These are phyloP conservation scores for Cadophora gregata DNA, from an alignment of 2,329 filamentous ascomycete species.

Conservation along the genomic window DNA sequence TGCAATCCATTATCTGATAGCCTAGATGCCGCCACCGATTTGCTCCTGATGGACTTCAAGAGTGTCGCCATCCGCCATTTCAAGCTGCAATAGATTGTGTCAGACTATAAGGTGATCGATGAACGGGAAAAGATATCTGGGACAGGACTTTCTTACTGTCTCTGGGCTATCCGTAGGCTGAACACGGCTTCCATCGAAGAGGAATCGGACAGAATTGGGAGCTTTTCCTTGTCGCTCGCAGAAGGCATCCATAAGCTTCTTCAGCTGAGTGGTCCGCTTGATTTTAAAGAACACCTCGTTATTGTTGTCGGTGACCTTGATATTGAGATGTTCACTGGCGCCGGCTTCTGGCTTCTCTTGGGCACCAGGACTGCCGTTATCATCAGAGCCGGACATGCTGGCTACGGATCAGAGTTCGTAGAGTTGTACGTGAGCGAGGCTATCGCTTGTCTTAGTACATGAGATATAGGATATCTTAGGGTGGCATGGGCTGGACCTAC, in stretches of 20 bases:
- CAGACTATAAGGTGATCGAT: too few species aligned
- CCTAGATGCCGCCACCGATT: constrained; percentile 70
- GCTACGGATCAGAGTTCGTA: not conserved
- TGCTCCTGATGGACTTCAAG: constrained; percentile 98
- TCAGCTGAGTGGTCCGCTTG: constrained; percentile 92
- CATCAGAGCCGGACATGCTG: constrained; percentile 46
- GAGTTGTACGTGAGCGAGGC: constrained; percentile 28
- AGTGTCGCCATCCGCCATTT: constrained; percentile 95
- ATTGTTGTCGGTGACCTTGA: constrained; percentile 99
- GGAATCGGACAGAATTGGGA: constrained; percentile 82
- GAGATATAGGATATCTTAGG: not conserved
- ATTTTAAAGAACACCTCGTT: constrained; percentile 99
- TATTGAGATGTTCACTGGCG: constrained; percentile 86
- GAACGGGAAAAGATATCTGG: not conserved
- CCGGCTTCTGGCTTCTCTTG: constrained; percentile 42
- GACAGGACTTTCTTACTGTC: constrained; percentile 66
- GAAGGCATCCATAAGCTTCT: constrained; percentile 98
- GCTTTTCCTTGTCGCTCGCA: constrained; percentile 96
- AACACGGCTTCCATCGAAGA: constrained; percentile 95
- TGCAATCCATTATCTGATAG: constrained; percentile 19
- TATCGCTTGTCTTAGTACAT: constrained; percentile 24
- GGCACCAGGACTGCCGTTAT: constrained; percentile 55
- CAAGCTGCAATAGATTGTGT: constrained; percentile 66
- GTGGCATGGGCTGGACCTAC: not conserved
- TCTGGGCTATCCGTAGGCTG: constrained; percentile 90